A percentile compares a stretch with the other conserved stretches of the same genome.
These are phyloP conservation scores for Thelephora terrestris DNA, from an alignment of 1,284 basidiomycete genomes.

Conservation along the genomic window DNA sequence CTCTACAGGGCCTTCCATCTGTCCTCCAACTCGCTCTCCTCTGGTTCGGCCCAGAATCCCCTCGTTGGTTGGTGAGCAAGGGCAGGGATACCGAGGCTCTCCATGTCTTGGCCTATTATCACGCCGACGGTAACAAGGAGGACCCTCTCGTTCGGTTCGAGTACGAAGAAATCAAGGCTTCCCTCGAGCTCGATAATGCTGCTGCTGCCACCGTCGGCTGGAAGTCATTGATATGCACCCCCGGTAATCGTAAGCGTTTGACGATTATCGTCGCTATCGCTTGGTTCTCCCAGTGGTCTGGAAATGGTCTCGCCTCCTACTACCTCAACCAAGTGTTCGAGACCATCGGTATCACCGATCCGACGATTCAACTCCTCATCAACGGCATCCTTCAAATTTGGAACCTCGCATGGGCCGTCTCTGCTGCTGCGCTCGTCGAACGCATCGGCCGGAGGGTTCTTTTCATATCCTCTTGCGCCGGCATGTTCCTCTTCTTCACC, in stretches of 20 bases:
- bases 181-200: constrained; percentile 37
- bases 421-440: constrained; percentile 50
- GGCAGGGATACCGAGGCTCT: constrained; percentile 41
- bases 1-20: constrained; percentile 50
- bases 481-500: constrained; percentile 54
- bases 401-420: constrained; percentile 42
- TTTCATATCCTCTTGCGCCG: constrained; percentile 53
- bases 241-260: constrained; percentile 44
- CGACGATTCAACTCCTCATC: too few relatives aligned
- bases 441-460: constrained; percentile 49
- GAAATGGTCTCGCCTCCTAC: constrained; percentile 66
- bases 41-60: constrained; percentile 49
- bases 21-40: constrained; percentile 42
- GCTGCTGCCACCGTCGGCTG: constrained; percentile 35
- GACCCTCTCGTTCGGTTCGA: constrained; percentile 54
- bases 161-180: constrained; percentile 50
- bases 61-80: constrained; percentile 48
- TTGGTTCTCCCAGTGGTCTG: constrained; percentile 58
- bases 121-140: constrained; percentile 42
- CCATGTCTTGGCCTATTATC: constrained; percentile 40
- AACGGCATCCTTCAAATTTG: constrained; percentile 29
- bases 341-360: constrained; percentile 54
- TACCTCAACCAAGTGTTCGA: constrained; percentile 66
- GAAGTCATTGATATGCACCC: constrained; percentile 36
- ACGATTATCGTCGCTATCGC: constrained; percentile 47